Base-by-base conservation (phyloP, 345 rosid genomes). In the Carallia brachiata region DNA sequence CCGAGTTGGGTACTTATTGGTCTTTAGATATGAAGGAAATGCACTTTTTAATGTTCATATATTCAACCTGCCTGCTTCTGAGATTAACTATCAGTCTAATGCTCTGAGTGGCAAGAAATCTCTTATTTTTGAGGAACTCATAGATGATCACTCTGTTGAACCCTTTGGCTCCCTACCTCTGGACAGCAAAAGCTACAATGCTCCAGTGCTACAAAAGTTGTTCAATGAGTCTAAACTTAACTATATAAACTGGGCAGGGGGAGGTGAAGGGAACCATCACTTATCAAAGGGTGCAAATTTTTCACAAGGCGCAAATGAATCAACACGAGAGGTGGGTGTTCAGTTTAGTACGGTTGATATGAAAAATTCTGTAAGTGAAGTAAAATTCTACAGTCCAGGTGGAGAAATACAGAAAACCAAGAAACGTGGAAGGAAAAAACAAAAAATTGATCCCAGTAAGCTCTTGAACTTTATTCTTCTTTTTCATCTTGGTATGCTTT, bases 21-120 rank as follows among this genome's bases (percentile, higher is more conserved):
- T 89, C 62, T 92, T 90, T 81, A 85, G 89, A 90, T 92, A 92
- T 53, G 93, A 90, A 84, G 96, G 96, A 31, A 84, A 80, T 65
- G 87, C 95, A 48, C 81, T 88, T 67, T 92, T 90, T 65, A 84
- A 79, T 68, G 96, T 92, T 78, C 81, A 83, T 76, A 86, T 92
- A 62, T 92, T 84, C 84, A 88, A 90, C 69, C 73, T 92, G 80
- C 59, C 92, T 34, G 71, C 77, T 68, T 88, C 91, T 10, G 94
- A 90, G 83, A 84, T 88, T 75, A 87, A 87, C 40, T 85, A 88
- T 80, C 90, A 85, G 52, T 71, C 89, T 31, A 83, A 59, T 61
- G 6, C 73, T 63, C 66, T 84, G 12, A 66, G 74, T 56, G 81
- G 91, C 70, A 82, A 83, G 78, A 90, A 84, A 44, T 79, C 81